Evolutionary conservation across 108 stramenopile genomes (phyloP).

Genomic region (Skeletonema potamos): DNA sequence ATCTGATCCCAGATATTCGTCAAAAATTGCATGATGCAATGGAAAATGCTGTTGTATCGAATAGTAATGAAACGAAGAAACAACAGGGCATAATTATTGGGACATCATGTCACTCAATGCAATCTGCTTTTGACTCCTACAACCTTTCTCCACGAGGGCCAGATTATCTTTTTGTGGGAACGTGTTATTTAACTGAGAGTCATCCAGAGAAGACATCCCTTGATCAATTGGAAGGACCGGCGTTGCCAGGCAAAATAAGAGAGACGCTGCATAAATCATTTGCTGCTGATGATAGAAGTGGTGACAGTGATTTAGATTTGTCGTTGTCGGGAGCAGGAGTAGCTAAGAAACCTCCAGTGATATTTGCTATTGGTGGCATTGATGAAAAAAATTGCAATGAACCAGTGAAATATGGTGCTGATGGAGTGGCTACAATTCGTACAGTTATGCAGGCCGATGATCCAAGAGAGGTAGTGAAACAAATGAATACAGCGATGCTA

Average conservation of each 20-base stretch:
- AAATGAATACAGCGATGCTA: conserved; percentile 52
- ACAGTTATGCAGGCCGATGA: conserved; percentile 63
- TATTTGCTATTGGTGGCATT: conserved; percentile 84
- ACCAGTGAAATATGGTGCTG: conserved; percentile 61
- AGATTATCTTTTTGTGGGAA: conserved; percentile 83
- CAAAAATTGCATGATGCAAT: conserved; percentile 14
- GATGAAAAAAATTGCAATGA: conserved; percentile 69
- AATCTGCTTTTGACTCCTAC: conserved; percentile 51
- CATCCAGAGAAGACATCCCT: conserved; percentile 70
- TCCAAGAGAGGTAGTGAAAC: conserved; percentile 44
- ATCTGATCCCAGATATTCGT: conserved; percentile 56
- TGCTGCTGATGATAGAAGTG: background rate
- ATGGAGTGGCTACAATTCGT: conserved; percentile 82
- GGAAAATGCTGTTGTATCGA: background rate
- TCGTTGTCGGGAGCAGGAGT: too few relatives aligned
- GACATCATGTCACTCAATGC: conserved; percentile 70
- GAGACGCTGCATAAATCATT: conserved; percentile 17
- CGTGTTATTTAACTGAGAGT: conserved; percentile 69
- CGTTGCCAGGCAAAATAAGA: conserved; percentile 59
- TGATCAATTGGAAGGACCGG: conserved; percentile 74
- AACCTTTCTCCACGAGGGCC: conserved; percentile 30
- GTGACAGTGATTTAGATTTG: background rate
- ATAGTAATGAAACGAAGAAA: conserved; percentile 2
- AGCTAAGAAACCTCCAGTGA: conserved; percentile 18
- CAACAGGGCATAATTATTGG: conserved; percentile 46